Evolutionary conservation across 2,329 filamentous ascomycete species (phyloP), one percentile per base, ranked within the genome.

Genomic region (Epichloe hybrida): DNA sequence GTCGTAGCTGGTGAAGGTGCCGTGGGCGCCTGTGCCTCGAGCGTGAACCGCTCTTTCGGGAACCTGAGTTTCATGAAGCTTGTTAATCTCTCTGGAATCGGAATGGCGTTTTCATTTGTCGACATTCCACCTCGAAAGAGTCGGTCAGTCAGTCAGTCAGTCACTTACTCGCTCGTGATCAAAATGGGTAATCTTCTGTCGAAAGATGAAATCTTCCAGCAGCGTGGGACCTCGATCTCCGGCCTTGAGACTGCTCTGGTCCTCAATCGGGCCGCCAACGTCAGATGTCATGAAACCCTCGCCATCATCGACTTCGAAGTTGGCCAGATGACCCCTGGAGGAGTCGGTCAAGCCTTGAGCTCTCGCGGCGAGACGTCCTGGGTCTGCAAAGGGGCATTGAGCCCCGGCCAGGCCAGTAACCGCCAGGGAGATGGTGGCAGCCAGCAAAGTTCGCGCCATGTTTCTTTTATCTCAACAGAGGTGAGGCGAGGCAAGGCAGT

Each of bases 141-240:
- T 23, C 23, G 6, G 23, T 23, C 23, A 7, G 6, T 31, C 36
- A n/a, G 36, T 37, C 9, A 6, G 21, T 27, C 6, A 42, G 11
- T 31, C 6, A 60, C 69, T 60, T 65, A 84, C 83, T 21, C 83
- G 71, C 59, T 87, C 83, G 57, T 86, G 83, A 52, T 86, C 82
- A 58, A 86, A 86, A 50, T 76, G 78, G 46, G 79, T 79, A 41
- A 85, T 83, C 68, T 85, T 87, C 59, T 88, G 82, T 35, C 83
- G 75, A 61, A 85, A 82, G 55, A 84, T 80, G 48, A 84, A 86
- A 61, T 88, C 84, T 59, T 88, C 84, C 0, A 88, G 68, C 20
- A 88, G 67, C 1, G 81, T 83, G 1, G 84, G 76, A 1, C 84
- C 84, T 43, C 83, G 72, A 7, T 76, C 72, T 2, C 84, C 84